Conservation (phyloP, 768 basidiomycete genomes). For the Fibroporia radiculosa region DNA sequence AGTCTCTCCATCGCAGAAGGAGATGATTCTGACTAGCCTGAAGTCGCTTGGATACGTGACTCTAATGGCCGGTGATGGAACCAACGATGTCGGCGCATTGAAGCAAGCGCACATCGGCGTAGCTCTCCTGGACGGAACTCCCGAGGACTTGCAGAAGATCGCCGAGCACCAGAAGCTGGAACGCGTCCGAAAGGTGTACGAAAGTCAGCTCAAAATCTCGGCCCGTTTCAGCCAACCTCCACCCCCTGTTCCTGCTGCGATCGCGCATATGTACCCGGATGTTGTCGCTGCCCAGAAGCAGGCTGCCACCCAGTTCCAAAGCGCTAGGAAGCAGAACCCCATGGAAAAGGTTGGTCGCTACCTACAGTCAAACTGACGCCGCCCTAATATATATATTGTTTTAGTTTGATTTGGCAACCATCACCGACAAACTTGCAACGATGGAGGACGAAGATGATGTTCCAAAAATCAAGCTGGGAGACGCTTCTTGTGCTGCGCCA, state of each 20-base stretch:
- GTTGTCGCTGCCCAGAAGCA: slow-evolving; percentile 84
- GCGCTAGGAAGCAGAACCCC: slow-evolving; percentile 74
- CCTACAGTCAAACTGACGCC: not conserved
- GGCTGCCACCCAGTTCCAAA: slow-evolving; percentile 56
- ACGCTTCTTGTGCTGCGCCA: slow-evolving; percentile 96
- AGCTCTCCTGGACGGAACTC: slow-evolving; percentile 84
- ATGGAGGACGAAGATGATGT: slow-evolving; percentile 94
- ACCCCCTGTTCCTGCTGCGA: slow-evolving; percentile 83
- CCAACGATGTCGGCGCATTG: slow-evolving; percentile 96
- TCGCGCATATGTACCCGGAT: slow-evolving; percentile 84
- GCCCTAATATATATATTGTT: slow-evolving; percentile 11
- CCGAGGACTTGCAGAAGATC: slow-evolving; percentile 88
- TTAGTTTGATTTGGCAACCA: slow-evolving; percentile 70
- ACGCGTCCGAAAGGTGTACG: slow-evolving; percentile 93
- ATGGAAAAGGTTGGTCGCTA: slow-evolving; percentile 70
- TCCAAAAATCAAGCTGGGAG: slow-evolving; percentile 98
- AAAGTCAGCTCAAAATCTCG: slow-evolving; percentile 88
- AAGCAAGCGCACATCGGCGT: slow-evolving; percentile 98
- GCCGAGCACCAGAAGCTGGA: slow-evolving; percentile 88
- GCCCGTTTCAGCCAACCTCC: slow-evolving; percentile 88
- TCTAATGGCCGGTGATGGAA: slow-evolving; percentile 98
- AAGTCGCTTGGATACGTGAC: slow-evolving; percentile 87
- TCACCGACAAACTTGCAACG: slow-evolving; percentile 81
- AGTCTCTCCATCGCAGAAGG: slow-evolving; percentile 93
- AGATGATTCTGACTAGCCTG: slow-evolving; percentile 86